phyloP scores from a whole-genome alignment of 257 asterid genomes.

The Solanum clarkiae region DNA sequence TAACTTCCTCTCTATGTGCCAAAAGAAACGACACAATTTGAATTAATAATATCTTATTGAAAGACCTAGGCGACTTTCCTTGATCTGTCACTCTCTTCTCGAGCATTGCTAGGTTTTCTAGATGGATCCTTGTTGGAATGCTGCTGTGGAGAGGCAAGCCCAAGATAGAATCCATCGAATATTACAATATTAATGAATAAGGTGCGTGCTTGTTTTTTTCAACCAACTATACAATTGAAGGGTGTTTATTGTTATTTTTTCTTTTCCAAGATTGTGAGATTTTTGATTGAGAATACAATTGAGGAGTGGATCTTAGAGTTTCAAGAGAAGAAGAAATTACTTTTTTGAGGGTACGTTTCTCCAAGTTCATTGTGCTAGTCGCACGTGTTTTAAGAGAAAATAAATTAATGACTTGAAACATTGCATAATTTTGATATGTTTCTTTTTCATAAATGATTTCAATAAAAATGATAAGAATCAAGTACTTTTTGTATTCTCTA shows the following conservation, averaged over 20 bases:
- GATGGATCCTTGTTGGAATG: constrained; percentile 2
- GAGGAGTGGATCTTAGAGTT: constrained; percentile 85
- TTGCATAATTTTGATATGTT: too few species aligned
- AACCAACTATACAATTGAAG: background rate
- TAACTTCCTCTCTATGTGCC: background rate
- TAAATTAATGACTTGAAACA: too few species aligned
- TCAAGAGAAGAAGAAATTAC: constrained; percentile 14
- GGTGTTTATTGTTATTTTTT: background rate
- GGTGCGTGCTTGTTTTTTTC: constrained; percentile 14
- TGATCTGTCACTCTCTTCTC: too few species aligned
- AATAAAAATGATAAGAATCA: background rate
- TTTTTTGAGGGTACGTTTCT: constrained; percentile 69
- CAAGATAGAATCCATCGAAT: constrained; percentile 88
- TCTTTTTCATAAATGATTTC: background rate
- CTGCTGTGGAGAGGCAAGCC: constrained; percentile 71
- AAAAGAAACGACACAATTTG: background rate
- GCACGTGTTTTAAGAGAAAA: background rate
- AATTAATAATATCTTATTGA: too few species aligned
- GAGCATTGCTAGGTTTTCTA: too few species aligned
- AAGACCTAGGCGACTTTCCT: too few species aligned
- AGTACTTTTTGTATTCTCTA: background rate
- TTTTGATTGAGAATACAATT: constrained; percentile 61
- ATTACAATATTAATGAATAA: constrained; percentile 73
- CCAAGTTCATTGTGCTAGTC: background rate
- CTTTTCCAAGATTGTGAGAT: constrained; percentile 58